A percentile compares a stretch with the other conserved stretches of the same genome.
Conservation (phyloP, 2,329 filamentous ascomycete genomes). For the Microcyclosporella mali region DNA sequence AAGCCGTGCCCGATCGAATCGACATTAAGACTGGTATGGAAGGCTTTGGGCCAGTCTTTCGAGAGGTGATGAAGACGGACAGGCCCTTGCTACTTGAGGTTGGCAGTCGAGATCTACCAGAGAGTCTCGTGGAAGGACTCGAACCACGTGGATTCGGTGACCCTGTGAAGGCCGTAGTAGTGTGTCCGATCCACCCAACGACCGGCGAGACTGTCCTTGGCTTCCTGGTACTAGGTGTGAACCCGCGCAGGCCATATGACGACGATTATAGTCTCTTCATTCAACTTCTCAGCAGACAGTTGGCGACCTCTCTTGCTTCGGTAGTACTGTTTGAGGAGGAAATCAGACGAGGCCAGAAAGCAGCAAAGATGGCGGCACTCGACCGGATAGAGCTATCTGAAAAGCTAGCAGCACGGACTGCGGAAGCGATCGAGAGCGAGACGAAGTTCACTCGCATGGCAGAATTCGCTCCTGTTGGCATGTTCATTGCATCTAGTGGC, state of each 20-base stretch:
- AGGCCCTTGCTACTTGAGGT: constrained; percentile 62
- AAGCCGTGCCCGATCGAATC: constrained; percentile 54
- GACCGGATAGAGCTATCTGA: constrained; percentile 72
- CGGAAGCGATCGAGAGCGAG: constrained; percentile 57
- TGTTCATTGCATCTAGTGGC: constrained; percentile 71
- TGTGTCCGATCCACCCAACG: constrained; percentile 74
- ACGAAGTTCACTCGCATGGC: constrained; percentile 78
- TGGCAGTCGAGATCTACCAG: constrained; percentile 60
- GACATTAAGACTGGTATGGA: constrained; percentile 64
- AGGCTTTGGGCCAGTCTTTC: constrained; percentile 69
- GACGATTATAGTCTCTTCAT: constrained; percentile 75
- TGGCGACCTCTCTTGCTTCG: constrained; percentile 73
- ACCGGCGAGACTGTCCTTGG: constrained; percentile 67
- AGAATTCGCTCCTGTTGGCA: constrained; percentile 74
- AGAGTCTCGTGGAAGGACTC: constrained; percentile 59
- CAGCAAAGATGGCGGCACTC: constrained; percentile 66
- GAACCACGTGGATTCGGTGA: constrained; percentile 67
- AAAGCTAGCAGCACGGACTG: constrained; percentile 59
- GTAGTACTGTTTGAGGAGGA: constrained; percentile 80
- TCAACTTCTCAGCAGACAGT: constrained; percentile 65
- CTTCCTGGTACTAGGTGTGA: constrained; percentile 72
- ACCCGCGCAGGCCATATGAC: constrained; percentile 71
- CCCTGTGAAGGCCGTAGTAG: constrained; percentile 61
- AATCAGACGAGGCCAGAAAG: constrained; percentile 66
- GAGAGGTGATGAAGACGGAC: constrained; percentile 65